Conservation (phyloP, 306 rosid genomes). For the Gillenia trifoliata region DNA sequence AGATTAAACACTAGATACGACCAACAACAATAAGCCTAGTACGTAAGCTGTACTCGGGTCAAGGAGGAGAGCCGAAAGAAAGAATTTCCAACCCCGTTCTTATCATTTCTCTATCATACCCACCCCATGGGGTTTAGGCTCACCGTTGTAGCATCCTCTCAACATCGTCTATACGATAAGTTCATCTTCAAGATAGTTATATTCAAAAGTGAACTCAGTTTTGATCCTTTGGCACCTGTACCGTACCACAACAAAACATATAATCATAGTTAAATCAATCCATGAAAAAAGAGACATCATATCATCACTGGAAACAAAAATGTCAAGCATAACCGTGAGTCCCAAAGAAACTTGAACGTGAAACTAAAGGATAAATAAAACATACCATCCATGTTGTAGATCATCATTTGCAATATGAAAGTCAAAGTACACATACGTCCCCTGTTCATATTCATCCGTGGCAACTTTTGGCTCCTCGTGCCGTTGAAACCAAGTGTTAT, state of each 20-base stretch:
- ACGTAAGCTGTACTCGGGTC: neutral
- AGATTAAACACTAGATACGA: neutral
- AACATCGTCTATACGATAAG: constrained; percentile 58
- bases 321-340: neutral
- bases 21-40: neutral
- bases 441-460: constrained; percentile 95
- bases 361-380: neutral
- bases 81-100: neutral
- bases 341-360: neutral
- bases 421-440: constrained; percentile 93
- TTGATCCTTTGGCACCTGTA: constrained; percentile 97
- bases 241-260: constrained; percentile 21
- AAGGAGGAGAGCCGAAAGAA: neutral
- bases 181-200: constrained; percentile 93
- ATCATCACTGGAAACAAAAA: neutral
- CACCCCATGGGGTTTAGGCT: neutral
- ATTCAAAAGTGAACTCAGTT: constrained; percentile 90
- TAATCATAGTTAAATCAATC: neutral
- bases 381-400: constrained; percentile 92
- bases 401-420: constrained; percentile 85
- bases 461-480: constrained; percentile 99
- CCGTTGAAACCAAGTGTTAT: constrained; percentile 94
- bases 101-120: no score
- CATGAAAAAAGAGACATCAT: no score
- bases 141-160: constrained; percentile 1